Base-by-base conservation (phyloP, 768 basidiomycete species). In the Collybia nuda region DNA sequence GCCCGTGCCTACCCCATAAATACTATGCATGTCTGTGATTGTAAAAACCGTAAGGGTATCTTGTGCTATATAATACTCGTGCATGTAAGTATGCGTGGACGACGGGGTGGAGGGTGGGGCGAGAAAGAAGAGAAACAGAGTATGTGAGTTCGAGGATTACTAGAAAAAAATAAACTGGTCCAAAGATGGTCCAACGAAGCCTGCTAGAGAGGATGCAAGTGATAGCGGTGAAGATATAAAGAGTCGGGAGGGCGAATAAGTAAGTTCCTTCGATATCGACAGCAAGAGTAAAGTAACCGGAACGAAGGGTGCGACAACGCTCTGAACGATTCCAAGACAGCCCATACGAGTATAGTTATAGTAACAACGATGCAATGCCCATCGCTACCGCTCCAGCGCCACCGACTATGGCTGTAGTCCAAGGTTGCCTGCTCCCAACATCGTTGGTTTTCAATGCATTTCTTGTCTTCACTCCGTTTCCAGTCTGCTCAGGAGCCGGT, bases 361-460 rank as follows among this genome's bases (percentile, higher is more conserved):
- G 64, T 48, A 67, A 43, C 47, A 67, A 52, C 49, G 63, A 56
- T 44, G 60, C 56, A 12, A 68, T 43, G 32, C 67, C 64, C 47
- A 63, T 40, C 29, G 67, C 50, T 21, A 60, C 56, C 57, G 71
- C 49, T 24, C 65, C 67, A 23, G 60, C 61, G n/a, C 60, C 66
- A 7, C 60, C 65, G 48, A 61, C 40, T 35, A 63, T 55, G 42
- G 59, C 60, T n/a, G 58, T 47, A 50, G 59, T 43, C 52, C 65
- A 58, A 21, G 55, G 61, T 15, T 59, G 48, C 42, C 59, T 48
- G 18, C 35, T 57, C 21, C 57, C 48, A 29, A 59, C 63, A 46
- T 60, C 63, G 47, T 56, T 64, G 23, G 64, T 64, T 50, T 58
- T 56, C 43, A 67, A 58, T 35, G 54, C 58, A 40, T 52, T 54